Base-by-base conservation (phyloP, 495 filamentous ascomycete genomes). In the Alectoria sarmentosa region DNA sequence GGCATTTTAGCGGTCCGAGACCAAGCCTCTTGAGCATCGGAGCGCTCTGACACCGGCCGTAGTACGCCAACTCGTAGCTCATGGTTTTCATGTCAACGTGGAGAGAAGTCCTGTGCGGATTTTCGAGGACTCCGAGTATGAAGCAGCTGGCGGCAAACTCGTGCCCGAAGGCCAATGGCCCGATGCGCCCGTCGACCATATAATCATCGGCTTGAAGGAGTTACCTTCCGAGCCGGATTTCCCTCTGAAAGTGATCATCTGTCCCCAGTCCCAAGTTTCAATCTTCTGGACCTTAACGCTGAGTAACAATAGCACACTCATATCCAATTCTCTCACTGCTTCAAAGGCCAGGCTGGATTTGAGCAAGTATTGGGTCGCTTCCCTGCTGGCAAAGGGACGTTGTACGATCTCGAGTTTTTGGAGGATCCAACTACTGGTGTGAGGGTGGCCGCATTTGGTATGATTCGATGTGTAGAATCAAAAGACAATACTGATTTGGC, bases 381-480 rank as follows among this genome's bases (percentile, higher is more conserved):
- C 78, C 82, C 88, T 11, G 82, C 87, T 37, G 94, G 92, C 38
- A 88, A 87, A 55, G 93, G 93, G 58, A 89, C 84, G 13, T 84
- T 98, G 32, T 82, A 92, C 55, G 93, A 98, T 69, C 81, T 98
- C 62, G 93, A 98, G 73, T 97, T 97, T 76, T 78, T 97, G n/a
- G 84, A 85, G 23, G 90, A 96, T 68, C n/a, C n/a, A n/a, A 83
- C 83, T 39, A 80, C 72, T 55, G 89, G 90, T n/a, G 81, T 91
- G 56, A 80, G 93, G 5, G 72, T 98, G 49, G 92, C 92, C 63
- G 75, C 46, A 73, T 66, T 66, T 17, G 66, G 60, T 21, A 42
- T 34, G 60, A 15, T 65, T 2, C 34, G 6, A 58, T 23, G 9
- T 58, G 26, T 15, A 9, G 5, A n/a, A n/a, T n/a, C n/a, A n/a